phyloP scores from a whole-genome alignment of 1,284 basidiomycete genomes.

The Apiotrichum porosum region DNA sequence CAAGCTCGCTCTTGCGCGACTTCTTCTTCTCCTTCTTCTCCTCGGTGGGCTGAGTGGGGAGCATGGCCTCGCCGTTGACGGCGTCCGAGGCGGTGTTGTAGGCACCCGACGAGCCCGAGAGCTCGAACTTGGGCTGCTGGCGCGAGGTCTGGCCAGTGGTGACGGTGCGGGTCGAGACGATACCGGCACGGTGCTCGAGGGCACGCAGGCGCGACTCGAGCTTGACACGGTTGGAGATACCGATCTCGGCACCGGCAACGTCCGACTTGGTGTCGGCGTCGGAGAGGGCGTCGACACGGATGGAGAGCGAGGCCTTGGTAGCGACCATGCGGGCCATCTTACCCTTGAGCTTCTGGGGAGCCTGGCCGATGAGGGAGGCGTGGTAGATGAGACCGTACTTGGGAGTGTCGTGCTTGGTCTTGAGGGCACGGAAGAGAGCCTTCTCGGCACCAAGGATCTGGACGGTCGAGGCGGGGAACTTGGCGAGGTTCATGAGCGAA shows the following conservation, averaged over 20 bases:
- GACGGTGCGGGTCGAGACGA: conserved; percentile 59
- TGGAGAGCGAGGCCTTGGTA: conserved; percentile 92
- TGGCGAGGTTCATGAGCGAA: conserved; percentile 85
- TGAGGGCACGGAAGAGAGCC: conserved; percentile 93
- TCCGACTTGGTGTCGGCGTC: conserved; percentile 88
- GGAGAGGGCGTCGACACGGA: conserved; percentile 92
- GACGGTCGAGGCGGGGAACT: conserved; percentile 95
- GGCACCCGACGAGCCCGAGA: conserved; percentile 60
- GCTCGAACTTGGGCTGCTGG: conserved; percentile 68
- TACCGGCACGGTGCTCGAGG: conserved; percentile 76
- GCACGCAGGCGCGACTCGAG: conserved; percentile 89
- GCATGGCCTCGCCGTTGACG: conserved; percentile 56
- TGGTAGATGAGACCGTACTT: conserved; percentile 98
- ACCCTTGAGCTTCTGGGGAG: conserved; percentile 96
- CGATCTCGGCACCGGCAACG: conserved; percentile 72
- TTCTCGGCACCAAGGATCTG: conserved; percentile 99
- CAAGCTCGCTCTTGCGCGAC: conserved; percentile 59
- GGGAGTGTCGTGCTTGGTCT: conserved; percentile 98
- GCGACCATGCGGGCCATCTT: conserved; percentile 99
- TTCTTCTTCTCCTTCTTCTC: conserved; percentile 68
- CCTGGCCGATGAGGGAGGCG: conserved; percentile 92
- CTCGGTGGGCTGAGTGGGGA: conserved; percentile 75
- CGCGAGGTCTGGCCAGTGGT: conserved; percentile 55
- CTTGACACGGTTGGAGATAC: conserved; percentile 87
- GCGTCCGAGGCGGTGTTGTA: conserved; percentile 80